These are phyloP conservation scores for Chlamydomonas sp. DNA, from an alignment of 139 green algal genomes.

Conservation along the genomic window DNA sequence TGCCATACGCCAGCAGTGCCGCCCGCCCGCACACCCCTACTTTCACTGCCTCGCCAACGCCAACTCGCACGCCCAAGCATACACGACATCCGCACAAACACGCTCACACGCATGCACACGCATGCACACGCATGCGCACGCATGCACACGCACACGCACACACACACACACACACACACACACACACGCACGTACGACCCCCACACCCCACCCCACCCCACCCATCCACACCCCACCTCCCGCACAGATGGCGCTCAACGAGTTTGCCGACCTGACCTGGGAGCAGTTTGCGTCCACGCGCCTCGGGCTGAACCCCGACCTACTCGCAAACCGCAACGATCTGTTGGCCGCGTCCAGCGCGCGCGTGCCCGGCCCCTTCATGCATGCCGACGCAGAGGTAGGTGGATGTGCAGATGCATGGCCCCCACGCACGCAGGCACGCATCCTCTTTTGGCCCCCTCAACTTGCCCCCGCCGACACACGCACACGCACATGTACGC, in stretches of 20 bases:
- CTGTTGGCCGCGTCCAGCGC: conserved; percentile 10
- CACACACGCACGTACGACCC: not conserved
- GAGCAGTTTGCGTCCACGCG: conserved; percentile 65
- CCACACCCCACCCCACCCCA: not conserved
- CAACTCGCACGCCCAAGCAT: not conserved
- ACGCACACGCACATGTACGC: too few species aligned
- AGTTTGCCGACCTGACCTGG: conserved; percentile 78
- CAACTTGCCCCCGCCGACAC: too few species aligned
- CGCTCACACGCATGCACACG: not conserved
- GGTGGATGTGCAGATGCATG: conserved; percentile 4
- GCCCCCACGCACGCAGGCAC: not conserved
- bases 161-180: not conserved
- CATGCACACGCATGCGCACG: not conserved
- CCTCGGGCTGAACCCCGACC: conserved; percentile 41
- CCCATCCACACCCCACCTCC: not conserved
- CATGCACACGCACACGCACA: too few species aligned
- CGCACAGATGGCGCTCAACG: conserved; percentile 73
- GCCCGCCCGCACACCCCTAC: not conserved
- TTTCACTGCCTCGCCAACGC: not conserved
- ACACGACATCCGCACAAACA: not conserved
- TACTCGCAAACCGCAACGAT: conserved; percentile 14
- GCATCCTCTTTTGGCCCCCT: not conserved
- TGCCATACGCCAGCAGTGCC: not conserved
- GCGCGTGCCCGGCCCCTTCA: not conserved
- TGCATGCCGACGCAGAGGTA: conserved; percentile 5